Base-by-base conservation (phyloP, 2,329 filamentous ascomycete genomes). In the Helicocarpus griseus region DNA sequence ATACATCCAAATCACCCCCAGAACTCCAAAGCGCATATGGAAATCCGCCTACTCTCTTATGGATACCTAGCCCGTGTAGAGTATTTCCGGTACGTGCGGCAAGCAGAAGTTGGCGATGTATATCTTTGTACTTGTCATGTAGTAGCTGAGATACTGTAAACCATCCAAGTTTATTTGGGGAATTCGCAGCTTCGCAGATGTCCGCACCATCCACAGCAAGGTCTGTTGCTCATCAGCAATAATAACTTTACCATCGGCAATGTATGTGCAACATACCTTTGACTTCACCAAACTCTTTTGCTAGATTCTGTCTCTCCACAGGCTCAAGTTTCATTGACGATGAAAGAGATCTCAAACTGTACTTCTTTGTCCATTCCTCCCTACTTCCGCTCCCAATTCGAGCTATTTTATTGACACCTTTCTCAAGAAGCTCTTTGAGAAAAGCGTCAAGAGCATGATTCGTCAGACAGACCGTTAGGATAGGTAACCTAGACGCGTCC, bases 401-500 rank as follows among this genome's bases (percentile, higher is more conserved):
- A 13, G 61, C 58, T 6, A 67, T 52, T n/a, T 57, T 54, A 4
- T 43, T 52, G 2, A 66, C 52, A 3, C 62, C 63, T 17, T 58
- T 53, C 11, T 61, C 55, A 17, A 53, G 41, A 4, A 66, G 52
- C 36, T 60, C 59, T 24, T 55, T 54, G 2, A 66, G 54, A 35
- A 65, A 65, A 33, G 54, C 60, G 45, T 66, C 64, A 8, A 66
- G 58, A 11, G 63, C 64, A 49, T 65, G 64, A 46, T 66, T 67
- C 8, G 64, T 65, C 48, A 61, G 54, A 48, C 62, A 65, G 3
- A 63, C 63, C 4, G 60, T 54, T 8, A 66, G 52, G n/a, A 67
- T 61, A 4, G 64, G 64, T 38, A 58, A 63, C 21, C 54, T 43
- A 5, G 14, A 24, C 21, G 47, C 45, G 5, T 33, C 26, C n/a